Evolutionary conservation across 352 stramenopile genomes (phyloP).

Genomic region (Phytophthora litchii): DNA sequence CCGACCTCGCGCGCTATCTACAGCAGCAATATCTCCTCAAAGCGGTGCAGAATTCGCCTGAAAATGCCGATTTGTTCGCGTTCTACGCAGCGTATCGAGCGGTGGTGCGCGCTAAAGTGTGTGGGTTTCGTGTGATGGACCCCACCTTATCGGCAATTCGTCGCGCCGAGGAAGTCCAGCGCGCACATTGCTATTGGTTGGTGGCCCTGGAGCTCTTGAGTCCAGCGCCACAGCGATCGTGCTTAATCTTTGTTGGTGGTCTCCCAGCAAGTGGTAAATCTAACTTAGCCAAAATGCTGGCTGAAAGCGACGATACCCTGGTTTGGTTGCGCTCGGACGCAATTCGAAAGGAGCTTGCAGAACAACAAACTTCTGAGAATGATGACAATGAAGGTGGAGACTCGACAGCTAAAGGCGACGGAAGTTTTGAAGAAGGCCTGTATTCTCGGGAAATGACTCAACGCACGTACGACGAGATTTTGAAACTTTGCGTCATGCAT

Average conservation of each 20-base stretch:
- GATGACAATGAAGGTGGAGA: conserved; percentile 14
- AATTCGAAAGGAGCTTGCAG: conserved; percentile 65
- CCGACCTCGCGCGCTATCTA: conserved; percentile 56
- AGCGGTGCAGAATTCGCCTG: conserved; percentile 51
- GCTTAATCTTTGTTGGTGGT: conserved; percentile 60
- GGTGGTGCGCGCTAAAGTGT: conserved; percentile 74
- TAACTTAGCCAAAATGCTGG: conserved; percentile 59
- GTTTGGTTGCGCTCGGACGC: conserved; percentile 67
- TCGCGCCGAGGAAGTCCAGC: conserved; percentile 45
- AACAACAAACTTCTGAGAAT: conserved; percentile 9
- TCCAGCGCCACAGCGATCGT: conserved; percentile 45
- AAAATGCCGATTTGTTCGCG: conserved; percentile 50
- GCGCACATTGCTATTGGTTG: conserved; percentile 66
- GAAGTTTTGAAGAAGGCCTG: conserved; percentile 60
- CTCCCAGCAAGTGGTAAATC: conserved; percentile 74
- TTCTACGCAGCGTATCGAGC: conserved; percentile 77
- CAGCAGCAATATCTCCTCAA: conserved; percentile 62
- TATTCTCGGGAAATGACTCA: conserved; percentile 65
- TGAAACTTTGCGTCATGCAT: conserved; percentile 38
- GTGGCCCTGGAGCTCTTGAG: conserved; percentile 63
- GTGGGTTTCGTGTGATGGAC: conserved; percentile 67
- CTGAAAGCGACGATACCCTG: conserved; percentile 44
- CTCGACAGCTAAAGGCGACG: conserved; percentile 9
- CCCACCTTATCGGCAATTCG: conserved; percentile 44
- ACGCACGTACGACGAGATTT: conserved; percentile 71